Conservation (phyloP, 805 yeast genomes). For the Wickerhamomyces tratensis region DNA sequence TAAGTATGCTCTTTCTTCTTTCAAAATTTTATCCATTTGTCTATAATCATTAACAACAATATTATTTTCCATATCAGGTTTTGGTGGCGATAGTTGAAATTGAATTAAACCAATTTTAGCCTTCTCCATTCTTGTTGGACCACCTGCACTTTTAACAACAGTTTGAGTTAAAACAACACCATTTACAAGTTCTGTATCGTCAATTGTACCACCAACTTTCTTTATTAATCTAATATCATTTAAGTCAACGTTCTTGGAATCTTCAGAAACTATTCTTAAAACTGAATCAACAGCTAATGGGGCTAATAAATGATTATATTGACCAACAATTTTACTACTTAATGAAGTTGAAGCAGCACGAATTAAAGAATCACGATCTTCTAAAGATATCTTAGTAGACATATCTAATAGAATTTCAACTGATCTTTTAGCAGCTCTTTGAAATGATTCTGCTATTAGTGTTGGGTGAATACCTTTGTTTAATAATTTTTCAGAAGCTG, state of each 20-base stretch:
- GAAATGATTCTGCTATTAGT: conserved; percentile 86
- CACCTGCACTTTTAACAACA: conserved; percentile 75
- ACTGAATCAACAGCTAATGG: conserved; percentile 92
- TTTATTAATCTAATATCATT: conserved; percentile 91
- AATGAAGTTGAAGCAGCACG: conserved; percentile 90
- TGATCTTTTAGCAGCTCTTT: conserved; percentile 68
- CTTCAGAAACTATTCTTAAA: conserved; percentile 74
- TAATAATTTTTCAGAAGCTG: conserved; percentile 90
- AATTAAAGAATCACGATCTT: conserved; percentile 60
- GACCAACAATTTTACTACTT: conserved; percentile 89
- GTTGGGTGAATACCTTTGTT: conserved; percentile 96
- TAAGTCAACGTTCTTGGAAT: conserved; percentile 82
- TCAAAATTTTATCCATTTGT: conserved; percentile 97
- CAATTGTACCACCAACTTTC: conserved; percentile 84
- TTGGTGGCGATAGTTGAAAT: conserved; percentile 87
- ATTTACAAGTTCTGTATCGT: conserved; percentile 91
- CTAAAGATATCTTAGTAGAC: conserved; percentile 63
- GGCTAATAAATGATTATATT: conserved; percentile 86
- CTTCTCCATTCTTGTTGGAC: conserved; percentile 75
- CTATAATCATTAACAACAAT: conserved; percentile 96
- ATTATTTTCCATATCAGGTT: conserved; percentile 96
- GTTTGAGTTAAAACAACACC: conserved; percentile 89
- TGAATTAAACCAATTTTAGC: conserved; percentile 90
- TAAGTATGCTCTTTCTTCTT: conserved; percentile 97
- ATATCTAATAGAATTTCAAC: conserved; percentile 57